Percentiles rank a stretch among this genome's conserved stretches.
Evolutionary conservation across 495 filamentous ascomycete genomes (phyloP).

Genomic region (Neurospora terricola): DNA sequence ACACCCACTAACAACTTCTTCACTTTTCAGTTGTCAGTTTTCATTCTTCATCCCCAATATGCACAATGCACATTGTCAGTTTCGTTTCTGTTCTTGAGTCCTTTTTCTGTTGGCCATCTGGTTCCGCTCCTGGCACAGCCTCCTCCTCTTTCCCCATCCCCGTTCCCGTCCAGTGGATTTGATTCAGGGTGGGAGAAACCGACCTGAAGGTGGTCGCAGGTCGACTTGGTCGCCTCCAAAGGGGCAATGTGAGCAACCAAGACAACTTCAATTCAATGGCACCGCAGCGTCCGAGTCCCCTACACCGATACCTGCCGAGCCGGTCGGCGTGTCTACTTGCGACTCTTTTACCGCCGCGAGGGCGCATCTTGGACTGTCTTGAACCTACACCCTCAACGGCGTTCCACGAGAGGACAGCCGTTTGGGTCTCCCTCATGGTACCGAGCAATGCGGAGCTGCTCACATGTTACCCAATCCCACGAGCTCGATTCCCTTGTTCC

Average conservation of each 20-base stretch:
- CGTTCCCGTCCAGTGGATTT: not conserved
- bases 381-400: not conserved
- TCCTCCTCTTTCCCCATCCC: not conserved
- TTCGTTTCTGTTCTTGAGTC: not conserved
- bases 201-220: not conserved
- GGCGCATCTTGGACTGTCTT: not conserved
- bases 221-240: not conserved
- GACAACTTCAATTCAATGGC: not conserved
- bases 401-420: not conserved
- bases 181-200: not conserved
- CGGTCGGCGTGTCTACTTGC: not conserved
- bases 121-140: not conserved
- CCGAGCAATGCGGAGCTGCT: not conserved
- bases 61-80: not conserved
- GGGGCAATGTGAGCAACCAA: not conserved
- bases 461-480: not conserved
- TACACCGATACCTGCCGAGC: slow-evolving; percentile 12
- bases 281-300: not conserved
- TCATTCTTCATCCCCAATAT: not conserved
- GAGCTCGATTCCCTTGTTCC: not conserved
- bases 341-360: not conserved
- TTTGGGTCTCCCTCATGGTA: not conserved
- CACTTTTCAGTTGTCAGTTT: not conserved
- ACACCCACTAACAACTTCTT: not conserved
- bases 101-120: not conserved